Conservation (phyloP, 192 early-diverging fungal species). For the Linnemannia schmuckeri region DNA sequence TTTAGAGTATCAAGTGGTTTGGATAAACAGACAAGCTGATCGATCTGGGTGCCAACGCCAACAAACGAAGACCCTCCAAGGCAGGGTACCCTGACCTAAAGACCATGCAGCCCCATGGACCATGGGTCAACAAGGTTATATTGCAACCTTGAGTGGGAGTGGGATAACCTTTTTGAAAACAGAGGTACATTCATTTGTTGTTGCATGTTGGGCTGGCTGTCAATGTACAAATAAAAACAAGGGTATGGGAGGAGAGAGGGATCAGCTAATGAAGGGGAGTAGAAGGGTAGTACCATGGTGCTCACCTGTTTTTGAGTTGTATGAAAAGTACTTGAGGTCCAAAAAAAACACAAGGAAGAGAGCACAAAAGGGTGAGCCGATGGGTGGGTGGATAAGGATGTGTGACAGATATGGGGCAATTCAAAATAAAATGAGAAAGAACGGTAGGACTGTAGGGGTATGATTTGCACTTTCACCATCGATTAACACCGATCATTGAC, state of each 20-base stretch:
- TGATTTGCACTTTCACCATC: too few species aligned
- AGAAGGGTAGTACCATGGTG: not conserved
- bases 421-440: not conserved
- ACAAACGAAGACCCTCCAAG: not conserved
- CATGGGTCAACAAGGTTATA: constrained; percentile 5
- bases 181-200: not conserved
- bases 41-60: not conserved
- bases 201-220: not conserved
- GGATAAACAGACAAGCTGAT: not conserved
- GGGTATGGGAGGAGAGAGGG: not conserved
- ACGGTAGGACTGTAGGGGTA: not conserved
- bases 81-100: too few species aligned
- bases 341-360: not conserved
- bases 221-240: constrained; percentile 7
- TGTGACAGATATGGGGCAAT: not conserved
- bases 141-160: not conserved
- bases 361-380: not conserved
- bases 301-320: constrained; percentile 12
- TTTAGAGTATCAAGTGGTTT: not conserved
- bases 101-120: not conserved
- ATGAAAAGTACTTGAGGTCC: constrained; percentile 15
- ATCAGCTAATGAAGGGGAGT: not conserved
- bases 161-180: not conserved
- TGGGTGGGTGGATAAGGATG: not conserved
- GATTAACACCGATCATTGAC: too few species aligned